Evolutionary conservation across 169 alveolate species (phyloP).

Genomic region (Eimeria falciformis): DNA sequence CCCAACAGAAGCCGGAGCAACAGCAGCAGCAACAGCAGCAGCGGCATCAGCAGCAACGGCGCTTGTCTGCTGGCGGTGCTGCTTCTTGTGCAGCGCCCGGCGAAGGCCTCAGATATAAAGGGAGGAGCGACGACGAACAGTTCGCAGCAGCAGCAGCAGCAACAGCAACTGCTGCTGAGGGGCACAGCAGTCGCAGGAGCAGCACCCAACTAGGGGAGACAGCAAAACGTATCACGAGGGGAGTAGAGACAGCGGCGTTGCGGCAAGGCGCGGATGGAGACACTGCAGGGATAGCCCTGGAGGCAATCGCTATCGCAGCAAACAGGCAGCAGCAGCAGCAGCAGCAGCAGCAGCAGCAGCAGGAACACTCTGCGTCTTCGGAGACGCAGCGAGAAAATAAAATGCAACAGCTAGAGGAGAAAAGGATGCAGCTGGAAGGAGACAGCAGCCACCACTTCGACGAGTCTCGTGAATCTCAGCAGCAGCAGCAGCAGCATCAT

Average conservation of each 20-base stretch:
- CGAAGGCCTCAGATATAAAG: no score
- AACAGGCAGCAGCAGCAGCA: conserved; percentile 30
- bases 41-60: neutral
- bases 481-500: conserved; percentile 2
- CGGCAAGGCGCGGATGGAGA: neutral
- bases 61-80: neutral
- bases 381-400: neutral
- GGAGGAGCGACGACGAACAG: no score
- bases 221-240: neutral
- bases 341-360: conserved; percentile 41
- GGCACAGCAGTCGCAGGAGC: neutral
- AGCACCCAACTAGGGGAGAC: neutral
- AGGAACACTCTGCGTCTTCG: neutral
- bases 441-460: neutral
- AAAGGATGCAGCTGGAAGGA: neutral
- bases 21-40: conserved; percentile 2
- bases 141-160: neutral
- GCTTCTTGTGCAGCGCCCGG: no score
- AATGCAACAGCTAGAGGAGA: neutral
- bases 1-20: conserved; percentile 35
- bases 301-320: neutral
- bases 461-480: neutral
- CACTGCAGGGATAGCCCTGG: neutral
- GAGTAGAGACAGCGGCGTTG: neutral
- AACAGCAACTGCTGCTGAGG: conserved; percentile 18